Base-by-base conservation (phyloP, 2,329 filamentous ascomycete species). In the Aspergillus sp. region DNA sequence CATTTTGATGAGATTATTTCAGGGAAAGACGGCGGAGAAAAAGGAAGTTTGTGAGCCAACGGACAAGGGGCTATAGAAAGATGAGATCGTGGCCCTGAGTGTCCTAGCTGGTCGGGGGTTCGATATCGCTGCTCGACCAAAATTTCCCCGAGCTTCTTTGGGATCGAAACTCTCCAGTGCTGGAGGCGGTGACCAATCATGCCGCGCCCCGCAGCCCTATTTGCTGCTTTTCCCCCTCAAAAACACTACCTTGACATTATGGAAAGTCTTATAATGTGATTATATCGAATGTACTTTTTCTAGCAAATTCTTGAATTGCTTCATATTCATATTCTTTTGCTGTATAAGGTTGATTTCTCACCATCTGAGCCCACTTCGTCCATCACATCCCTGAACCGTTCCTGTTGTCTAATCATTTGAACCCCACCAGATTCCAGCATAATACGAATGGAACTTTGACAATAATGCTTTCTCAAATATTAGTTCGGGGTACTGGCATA, bases 1-100 rank as follows among this genome's bases (percentile, higher is more conserved):
- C 93, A 97, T 96, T 69, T 63, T 83, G 72, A 72, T 64, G 65
- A 59, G 61, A 59, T 68, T 66, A 57, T 54, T 61, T 60, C 59
- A 60, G 59, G 48, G 58, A 64, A 50, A 57, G 63, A 62, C 52
- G 58, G 57, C 59, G 36, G 65, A 64, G 60, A 63, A 57, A 60
- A 58, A 19, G 32, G 39, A 44, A 38, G 61, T 59, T 57, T 48
- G 27, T 48, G 57, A 52, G 48, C 42, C 17, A 38, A 55, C 30
- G 19, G 58, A 52, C 44, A 59, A 52, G 38, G 51, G 51, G 54
- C 41, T 54, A 59, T 60, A 68, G 65, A 61, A 66, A 57, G 65
- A 69, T 61, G 66, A 55, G 48, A 64, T 61, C 65, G 68, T 70
- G 68, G 62, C 64, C 67, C 65, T 62, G 66, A 65, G 61, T 66